Evolutionary conservation across 345 rosid species (phyloP), one percentile per base, ranked within the genome.

Genomic region (Triadica sebifera): DNA sequence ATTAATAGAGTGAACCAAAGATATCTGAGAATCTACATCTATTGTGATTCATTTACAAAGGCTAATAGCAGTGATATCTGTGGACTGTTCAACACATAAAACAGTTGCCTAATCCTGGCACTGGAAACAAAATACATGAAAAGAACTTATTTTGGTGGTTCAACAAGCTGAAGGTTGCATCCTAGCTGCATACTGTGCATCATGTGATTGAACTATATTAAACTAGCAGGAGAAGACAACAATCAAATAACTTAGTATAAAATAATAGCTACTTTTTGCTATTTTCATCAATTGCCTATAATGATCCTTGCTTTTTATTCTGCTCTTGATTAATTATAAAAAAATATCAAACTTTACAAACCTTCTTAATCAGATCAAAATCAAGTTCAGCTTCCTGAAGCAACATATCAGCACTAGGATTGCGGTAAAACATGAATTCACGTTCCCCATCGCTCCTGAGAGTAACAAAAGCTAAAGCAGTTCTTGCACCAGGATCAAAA

Each of bases 341-440:
- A 20, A 43, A 57, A 58, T 57, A 66, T 19, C 43, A 65, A 51
- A 16, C 19, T 51, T 38, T 46, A 19, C 64, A 43, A 78, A 94
- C 99, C 97, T 95, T 95, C 61, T 64, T 89, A 51, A 95, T 91
- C 76, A 93, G 81, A 83, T 93, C 84, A 69, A 86, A 59, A 85
- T 95, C 98, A 76, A 95, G 93, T 85, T 95, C 97, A 66, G 81
- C 80, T 79, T 88, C 98, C 75, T 78, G 78, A 69, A 95, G 90
- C 81, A 95, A 75, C 99, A 95, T 95, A 79, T 95, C 99, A 2
- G 98, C 98, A 78, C 99, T 92, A 3, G 99, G 99, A 77, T 95
- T 95, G 45, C 99, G 91, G 70, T 95, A 95, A 76, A 93, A 95
- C 98, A 95, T 95, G 84, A 95, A 95, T 65, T 95, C 99, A 4